These are phyloP conservation scores for Tetracladium maxilliforme DNA, from an alignment of 2,329 filamentous ascomycete species.

Conservation along the genomic window DNA sequence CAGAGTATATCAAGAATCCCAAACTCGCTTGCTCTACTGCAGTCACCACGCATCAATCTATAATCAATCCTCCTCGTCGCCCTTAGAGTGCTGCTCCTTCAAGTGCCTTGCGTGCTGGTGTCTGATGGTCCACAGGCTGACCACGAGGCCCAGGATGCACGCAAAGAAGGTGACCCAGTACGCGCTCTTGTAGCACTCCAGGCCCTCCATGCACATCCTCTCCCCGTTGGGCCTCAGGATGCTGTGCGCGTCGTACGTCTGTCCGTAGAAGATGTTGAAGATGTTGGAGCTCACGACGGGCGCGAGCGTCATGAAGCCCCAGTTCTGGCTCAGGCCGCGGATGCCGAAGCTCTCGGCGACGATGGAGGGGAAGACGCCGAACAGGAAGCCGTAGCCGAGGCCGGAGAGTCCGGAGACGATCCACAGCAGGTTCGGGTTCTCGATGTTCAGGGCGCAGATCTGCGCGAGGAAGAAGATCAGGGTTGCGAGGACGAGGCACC, in stretches of 20 bases:
- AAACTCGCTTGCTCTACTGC: too few relatives aligned
- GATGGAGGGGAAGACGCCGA: slow-evolving; percentile 85
- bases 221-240: slow-evolving; percentile 53
- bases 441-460: slow-evolving; percentile 57
- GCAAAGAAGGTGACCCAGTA: slow-evolving; percentile 67
- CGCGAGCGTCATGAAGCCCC: slow-evolving; percentile 86
- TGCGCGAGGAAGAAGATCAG: slow-evolving; percentile 70
- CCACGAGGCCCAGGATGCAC: slow-evolving; percentile 50
- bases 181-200: slow-evolving; percentile 67
- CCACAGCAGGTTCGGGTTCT: slow-evolving; percentile 63
- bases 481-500: slow-evolving; percentile 74
- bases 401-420: slow-evolving; percentile 74
- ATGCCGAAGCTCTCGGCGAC: slow-evolving; percentile 86
- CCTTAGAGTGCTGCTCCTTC: not conserved
- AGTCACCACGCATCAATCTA: too few relatives aligned
- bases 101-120: slow-evolving; percentile 27
- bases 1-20: too few relatives aligned
- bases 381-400: slow-evolving; percentile 82
- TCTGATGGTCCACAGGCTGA: slow-evolving; percentile 58
- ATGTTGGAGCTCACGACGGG: slow-evolving; percentile 80
- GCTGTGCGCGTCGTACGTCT: slow-evolving; percentile 70
- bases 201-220: slow-evolving; percentile 60
- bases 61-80: too few relatives aligned
- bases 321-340: slow-evolving; percentile 80
- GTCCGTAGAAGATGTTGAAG: slow-evolving; percentile 85